These are phyloP conservation scores for Pestalotiopsis sp. DNA, from an alignment of 2,329 filamentous ascomycete genomes.

Conservation along the genomic window DNA sequence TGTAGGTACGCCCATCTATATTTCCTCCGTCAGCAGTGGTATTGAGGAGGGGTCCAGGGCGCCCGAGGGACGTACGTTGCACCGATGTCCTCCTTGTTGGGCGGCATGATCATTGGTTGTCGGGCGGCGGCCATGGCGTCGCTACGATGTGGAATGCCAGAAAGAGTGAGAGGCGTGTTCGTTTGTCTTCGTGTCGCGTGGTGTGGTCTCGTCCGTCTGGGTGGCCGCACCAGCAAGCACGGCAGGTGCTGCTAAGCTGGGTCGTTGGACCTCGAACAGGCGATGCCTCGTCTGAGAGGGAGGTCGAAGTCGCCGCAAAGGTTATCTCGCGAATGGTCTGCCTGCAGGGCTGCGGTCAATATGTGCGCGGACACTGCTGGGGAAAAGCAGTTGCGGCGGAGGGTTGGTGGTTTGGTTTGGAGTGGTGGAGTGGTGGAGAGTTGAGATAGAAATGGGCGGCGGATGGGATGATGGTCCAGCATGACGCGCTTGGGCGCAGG, in stretches of 20 bases:
- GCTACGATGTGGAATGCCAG: background rate
- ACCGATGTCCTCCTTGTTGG: conserved; percentile 11
- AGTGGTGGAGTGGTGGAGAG: background rate
- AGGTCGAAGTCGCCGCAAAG: background rate
- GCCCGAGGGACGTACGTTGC: conserved; percentile 2
- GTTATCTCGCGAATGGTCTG: background rate
- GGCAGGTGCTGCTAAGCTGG: background rate
- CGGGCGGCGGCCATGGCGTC: background rate
- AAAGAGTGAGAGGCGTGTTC: background rate
- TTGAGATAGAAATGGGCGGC: background rate
- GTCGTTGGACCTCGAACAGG: background rate
- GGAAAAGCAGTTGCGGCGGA: background rate
- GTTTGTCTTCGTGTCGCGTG: background rate
- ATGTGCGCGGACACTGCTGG: background rate
- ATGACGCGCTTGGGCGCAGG: conserved; percentile 7
- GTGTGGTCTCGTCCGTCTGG: background rate
- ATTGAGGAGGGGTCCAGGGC: background rate
- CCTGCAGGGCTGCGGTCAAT: background rate
- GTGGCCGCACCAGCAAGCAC: background rate
- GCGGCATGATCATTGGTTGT: conserved; percentile 6
- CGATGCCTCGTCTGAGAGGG: background rate
- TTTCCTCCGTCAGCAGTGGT: background rate
- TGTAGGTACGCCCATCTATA: conserved; percentile 91
- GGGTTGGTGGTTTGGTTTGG: background rate
- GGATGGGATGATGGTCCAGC: background rate